Base-by-base conservation (phyloP, 305 asterid genomes). In the Fraxinus albicans region DNA sequence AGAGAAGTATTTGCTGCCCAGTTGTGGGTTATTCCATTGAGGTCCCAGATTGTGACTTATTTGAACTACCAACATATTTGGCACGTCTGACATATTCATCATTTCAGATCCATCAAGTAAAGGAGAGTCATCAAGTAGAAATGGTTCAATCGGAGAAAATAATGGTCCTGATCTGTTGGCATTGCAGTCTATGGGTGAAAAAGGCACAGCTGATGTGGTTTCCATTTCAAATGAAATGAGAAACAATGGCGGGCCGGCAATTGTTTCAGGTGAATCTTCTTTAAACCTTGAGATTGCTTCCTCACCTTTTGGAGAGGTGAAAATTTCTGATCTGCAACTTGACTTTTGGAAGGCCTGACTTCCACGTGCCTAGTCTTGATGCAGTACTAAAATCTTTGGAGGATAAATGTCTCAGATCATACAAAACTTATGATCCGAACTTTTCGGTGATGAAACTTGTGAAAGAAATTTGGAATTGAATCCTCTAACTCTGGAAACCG, bases 291-390 rank as follows among this genome's bases (percentile, higher is more conserved):
- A 85, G 47, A 84, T 88, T 85, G 89, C 90, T 76, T 89, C 88
- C 79, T 88, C 89, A 9, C 80, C 85, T 82, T 82, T 79, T 72
- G 91, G 91, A 72, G 92, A 89, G 86, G 93, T 89, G 83, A 90
- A 88, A 85, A 81, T 93, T 83, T 86, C 85, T 90, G 75, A 87
- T 80, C 86, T 88, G 81, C 84, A 67, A 88, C 23, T 75, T 85
- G 80, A 86, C 85, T 88, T 78, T 82, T 67, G 87, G 80, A 84
- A 88, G 85, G 83, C 83, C 92, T 44, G 86, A 84, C 44, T 86
- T 88, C 87, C 89, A 77, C 73, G 81, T 81, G 82, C 95, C 93
- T 55, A 87, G 86, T 82, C 83, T 90, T 84, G 93, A 90, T 77
- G 87, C 84, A 34, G 87, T 90, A 80, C 83, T 90, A 79, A 88